Conservation (phyloP, 2,329 filamentous ascomycete species). For the Pseudocercospora ulei region DNA sequence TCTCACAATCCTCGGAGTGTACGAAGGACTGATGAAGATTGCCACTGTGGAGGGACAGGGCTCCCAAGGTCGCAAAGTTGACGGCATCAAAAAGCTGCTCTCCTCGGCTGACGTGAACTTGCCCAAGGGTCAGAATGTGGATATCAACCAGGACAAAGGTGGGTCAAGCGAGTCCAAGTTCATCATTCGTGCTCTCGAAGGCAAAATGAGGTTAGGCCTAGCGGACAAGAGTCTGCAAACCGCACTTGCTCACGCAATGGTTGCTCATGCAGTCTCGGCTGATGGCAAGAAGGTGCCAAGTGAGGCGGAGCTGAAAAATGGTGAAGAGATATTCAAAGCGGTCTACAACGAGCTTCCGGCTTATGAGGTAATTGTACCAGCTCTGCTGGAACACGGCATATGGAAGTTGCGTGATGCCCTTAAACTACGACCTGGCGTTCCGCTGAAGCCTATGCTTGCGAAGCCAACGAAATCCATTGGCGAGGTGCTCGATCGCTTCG, state of each 20-base stretch:
- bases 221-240: slow-evolving; percentile 89
- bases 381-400: slow-evolving; percentile 78
- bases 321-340: slow-evolving; percentile 75
- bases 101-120: slow-evolving; percentile 71
- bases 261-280: slow-evolving; percentile 67
- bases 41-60: slow-evolving; percentile 79
- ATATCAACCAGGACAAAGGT: slow-evolving; percentile 85
- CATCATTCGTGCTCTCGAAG: slow-evolving; percentile 84
- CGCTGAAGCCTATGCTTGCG: slow-evolving; percentile 95
- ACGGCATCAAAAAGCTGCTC: slow-evolving; percentile 91
- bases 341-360: slow-evolving; percentile 83
- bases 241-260: slow-evolving; percentile 77
- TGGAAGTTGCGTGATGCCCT: slow-evolving; percentile 72
- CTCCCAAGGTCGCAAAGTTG: slow-evolving; percentile 81
- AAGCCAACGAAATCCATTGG: slow-evolving; percentile 98
- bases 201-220: slow-evolving; percentile 81
- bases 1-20: slow-evolving; percentile 75
- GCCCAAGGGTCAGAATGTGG: slow-evolving; percentile 57
- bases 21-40: slow-evolving; percentile 77
- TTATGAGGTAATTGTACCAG: slow-evolving; percentile 88
- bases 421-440: slow-evolving; percentile 85
- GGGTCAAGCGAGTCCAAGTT: slow-evolving; percentile 92
- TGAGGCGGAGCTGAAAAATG: slow-evolving; percentile 67
- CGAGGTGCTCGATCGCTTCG: slow-evolving; percentile 92
- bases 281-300: slow-evolving; percentile 59